Conservation (phyloP, 2,329 filamentous ascomycete species). For the Cryphonectria carpinicola region DNA sequence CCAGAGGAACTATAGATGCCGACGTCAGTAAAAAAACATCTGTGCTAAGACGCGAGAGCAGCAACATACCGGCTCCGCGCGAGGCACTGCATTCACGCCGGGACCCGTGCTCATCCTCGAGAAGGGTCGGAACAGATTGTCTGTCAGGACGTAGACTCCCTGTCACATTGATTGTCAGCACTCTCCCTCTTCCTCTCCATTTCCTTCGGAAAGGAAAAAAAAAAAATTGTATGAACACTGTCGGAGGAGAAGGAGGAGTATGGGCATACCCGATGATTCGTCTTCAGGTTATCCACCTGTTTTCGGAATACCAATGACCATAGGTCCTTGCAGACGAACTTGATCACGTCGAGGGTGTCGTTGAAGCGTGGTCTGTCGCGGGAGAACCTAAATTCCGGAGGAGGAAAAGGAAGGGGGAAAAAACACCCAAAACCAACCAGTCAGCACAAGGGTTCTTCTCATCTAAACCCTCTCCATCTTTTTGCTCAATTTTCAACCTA, state of each 20-base stretch:
- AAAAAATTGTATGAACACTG: not conserved
- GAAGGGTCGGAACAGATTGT: slow-evolving; percentile 88
- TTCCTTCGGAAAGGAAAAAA: not conserved
- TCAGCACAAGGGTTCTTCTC: not conserved
- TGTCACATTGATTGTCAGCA: slow-evolving; percentile 39
- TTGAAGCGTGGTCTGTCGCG: slow-evolving; percentile 84
- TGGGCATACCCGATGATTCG: slow-evolving; percentile 77
- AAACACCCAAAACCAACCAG: slow-evolving; percentile 5
- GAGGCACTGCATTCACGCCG: slow-evolving; percentile 70
- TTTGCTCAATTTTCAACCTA: not conserved
- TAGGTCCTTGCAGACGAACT: slow-evolving; percentile 97
- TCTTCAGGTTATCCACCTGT: slow-evolving; percentile 98
- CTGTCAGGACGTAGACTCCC: slow-evolving; percentile 95
- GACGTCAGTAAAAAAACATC: not conserved
- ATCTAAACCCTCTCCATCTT: not conserved
- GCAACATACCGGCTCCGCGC: slow-evolving; percentile 75
- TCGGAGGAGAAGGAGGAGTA: not conserved
- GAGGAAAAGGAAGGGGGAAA: no score
- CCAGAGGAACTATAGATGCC: slow-evolving; percentile 73
- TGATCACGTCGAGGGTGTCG: slow-evolving; percentile 93
- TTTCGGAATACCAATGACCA: slow-evolving; percentile 95
- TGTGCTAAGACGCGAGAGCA: slow-evolving; percentile 16
- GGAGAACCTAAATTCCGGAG: slow-evolving; percentile 64
- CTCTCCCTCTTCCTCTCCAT: not conserved
- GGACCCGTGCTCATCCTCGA: slow-evolving; percentile 85